Evolutionary conservation across 768 basidiomycete genomes (phyloP).

Genomic region (Amylocystis lapponica): DNA sequence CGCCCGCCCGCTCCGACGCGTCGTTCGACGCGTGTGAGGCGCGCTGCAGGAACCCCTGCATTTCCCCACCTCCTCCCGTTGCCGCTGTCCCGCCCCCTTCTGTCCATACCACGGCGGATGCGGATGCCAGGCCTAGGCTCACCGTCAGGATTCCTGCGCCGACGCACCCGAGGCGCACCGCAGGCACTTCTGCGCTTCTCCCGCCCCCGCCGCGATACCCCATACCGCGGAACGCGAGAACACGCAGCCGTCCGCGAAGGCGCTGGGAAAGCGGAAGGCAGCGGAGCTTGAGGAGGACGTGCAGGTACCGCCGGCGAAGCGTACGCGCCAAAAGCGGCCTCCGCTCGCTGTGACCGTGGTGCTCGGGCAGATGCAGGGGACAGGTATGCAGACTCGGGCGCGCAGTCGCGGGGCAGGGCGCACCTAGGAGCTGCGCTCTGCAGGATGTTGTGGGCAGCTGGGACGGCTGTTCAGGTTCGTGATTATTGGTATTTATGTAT

Average conservation of each 20-base stretch:
- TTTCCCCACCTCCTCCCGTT: no score
- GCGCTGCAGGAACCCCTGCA: neutral
- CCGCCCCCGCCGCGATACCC: neutral
- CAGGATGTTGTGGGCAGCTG: neutral
- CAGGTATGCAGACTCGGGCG: neutral
- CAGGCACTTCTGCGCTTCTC: neutral
- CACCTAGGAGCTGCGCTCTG: neutral
- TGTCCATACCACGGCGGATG: neutral
- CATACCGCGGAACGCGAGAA: neutral
- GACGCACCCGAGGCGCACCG: neutral
- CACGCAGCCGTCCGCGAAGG: neutral
- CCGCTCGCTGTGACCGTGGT: neutral
- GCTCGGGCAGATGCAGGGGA: neutral
- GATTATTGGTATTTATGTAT: constrained; percentile 25
- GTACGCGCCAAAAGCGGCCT: neutral
- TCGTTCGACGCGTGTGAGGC: neutral
- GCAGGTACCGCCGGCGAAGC: neutral
- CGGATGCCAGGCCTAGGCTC: neutral
- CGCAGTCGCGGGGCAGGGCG: neutral
- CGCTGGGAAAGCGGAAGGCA: neutral
- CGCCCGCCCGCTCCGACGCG: neutral
- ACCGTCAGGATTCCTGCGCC: neutral
- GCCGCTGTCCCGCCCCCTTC: neutral
- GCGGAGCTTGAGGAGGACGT: neutral
- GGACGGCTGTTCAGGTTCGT: constrained; percentile 20